Percentiles rank a stretch among this genome's conserved stretches.
Conservation (phyloP, 306 rosid genomes). For the Cicer arietinum region DNA sequence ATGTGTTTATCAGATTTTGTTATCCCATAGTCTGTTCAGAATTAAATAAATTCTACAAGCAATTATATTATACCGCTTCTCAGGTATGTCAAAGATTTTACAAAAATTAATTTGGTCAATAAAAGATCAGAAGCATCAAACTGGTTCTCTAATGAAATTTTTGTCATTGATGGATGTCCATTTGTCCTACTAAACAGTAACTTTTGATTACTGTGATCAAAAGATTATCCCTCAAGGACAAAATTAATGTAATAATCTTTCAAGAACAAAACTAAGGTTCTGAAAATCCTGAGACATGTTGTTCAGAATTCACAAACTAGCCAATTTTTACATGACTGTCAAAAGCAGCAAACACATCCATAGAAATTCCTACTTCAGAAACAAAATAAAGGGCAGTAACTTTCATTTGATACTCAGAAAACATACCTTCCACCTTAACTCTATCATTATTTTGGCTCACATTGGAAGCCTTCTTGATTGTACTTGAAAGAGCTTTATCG, state of each 20-base stretch:
- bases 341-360: conserved; percentile 3
- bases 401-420: conserved; percentile 38
- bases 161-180: background rate
- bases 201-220: background rate
- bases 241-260: conserved; percentile 2
- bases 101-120: background rate
- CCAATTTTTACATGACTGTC: background rate
- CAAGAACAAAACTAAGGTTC: conserved; percentile 14
- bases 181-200: background rate
- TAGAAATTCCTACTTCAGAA: conserved; percentile 6
- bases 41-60: background rate
- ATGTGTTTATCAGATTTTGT: background rate
- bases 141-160: background rate
- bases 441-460: conserved; percentile 54
- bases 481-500: conserved; percentile 57
- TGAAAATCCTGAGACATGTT: conserved; percentile 2
- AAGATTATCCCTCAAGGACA: background rate
- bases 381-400: conserved; percentile 23
- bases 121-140: conserved; percentile 17
- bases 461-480: conserved; percentile 61
- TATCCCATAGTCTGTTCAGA: background rate
- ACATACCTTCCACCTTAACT: conserved; percentile 70
- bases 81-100: background rate
- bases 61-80: background rate
- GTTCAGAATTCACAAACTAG: conserved; percentile 16